Evolutionary conservation across 2,329 filamentous ascomycete genomes (phyloP), one percentile per base, ranked within the genome.

Genomic region (Xylaria hypoxylon): DNA sequence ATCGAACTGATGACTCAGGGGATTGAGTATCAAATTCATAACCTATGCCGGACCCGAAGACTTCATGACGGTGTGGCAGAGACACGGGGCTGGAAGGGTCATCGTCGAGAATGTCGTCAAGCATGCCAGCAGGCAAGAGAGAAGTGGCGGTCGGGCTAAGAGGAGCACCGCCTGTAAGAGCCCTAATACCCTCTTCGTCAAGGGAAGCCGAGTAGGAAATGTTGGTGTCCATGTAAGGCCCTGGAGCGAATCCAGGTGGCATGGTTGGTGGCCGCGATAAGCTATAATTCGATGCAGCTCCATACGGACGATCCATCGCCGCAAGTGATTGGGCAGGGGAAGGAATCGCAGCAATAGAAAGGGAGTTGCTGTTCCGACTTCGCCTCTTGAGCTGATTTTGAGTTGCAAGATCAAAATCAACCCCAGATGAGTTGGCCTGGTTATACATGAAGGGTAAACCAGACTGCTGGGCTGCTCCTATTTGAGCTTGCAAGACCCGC

Each of bases 101-200:
- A 44, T 89, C 84, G 53, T 90, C 89, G 50, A 89, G 81, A 40
- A 77, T 64, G 70, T 92, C 90, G 58, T 90, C 88, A 68, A 87
- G 81, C 66, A 86, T 85, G n/a, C 81, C 83, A 5, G 92, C 91
- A 0, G 92, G 92, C 17, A 96, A 80, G 3, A 95, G 82, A 17
- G 90, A 86, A 31, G 91, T 89, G 2, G 92, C 92, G 3, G 91
- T 91, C 1, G 92, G 92, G 72, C 91, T 94, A 76, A 95, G 86
- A 0, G 91, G 91, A 2, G 90, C 92, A 31, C 87, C 89, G 19
- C 84, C 86, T 2, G 85, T 88, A 40, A 91, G 77, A 19, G 83
- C 83, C 64, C 87, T 87, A 4, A 90, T 79, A 19, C 91, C 89
- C 1, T 87, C 85, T 35, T 92, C 90, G 5, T 87, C 87, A 61